Conservation (phyloP, 805 yeast species). For the Saccharomyces paradoxus region DNA sequence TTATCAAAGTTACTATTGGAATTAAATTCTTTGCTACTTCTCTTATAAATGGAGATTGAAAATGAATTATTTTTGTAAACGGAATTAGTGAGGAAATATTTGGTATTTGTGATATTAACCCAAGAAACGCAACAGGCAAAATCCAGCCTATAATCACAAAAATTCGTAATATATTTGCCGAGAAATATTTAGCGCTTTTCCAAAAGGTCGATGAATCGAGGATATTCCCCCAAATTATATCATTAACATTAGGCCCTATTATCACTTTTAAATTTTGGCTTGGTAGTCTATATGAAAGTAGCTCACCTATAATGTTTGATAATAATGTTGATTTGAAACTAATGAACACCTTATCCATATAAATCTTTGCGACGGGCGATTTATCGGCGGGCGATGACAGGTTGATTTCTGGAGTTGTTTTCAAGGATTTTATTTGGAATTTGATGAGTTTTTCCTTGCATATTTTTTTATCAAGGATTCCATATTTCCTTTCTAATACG, state of each 20-base stretch:
- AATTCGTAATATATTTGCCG: constrained; percentile 41
- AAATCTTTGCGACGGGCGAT: background rate
- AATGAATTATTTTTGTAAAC: constrained; percentile 45
- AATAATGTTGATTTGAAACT: constrained; percentile 49
- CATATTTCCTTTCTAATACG: constrained; percentile 7
- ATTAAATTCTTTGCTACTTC: constrained; percentile 52
- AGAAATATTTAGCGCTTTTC: constrained; percentile 32
- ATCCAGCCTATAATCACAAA: constrained; percentile 61
- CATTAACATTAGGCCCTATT: constrained; percentile 54
- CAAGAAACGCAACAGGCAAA: constrained; percentile 74
- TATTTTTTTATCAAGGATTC: constrained; percentile 15
- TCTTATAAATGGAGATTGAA: constrained; percentile 45
- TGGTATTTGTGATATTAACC: constrained; percentile 67
- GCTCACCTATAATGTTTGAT: constrained; percentile 58
- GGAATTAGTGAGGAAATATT: constrained; percentile 49
- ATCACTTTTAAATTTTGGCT: constrained; percentile 38
- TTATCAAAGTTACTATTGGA: constrained; percentile 59
- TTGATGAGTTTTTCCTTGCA: background rate
- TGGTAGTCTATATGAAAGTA: constrained; percentile 29
- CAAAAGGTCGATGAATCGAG: constrained; percentile 32
- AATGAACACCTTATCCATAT: constrained; percentile 45
- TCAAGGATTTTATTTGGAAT: background rate
- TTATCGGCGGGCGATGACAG: background rate
- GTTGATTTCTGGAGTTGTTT: background rate
- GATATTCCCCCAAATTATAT: constrained; percentile 65